These are phyloP conservation scores for Catenaria anguillulae DNA, from an alignment of 371 early-diverging fungal species.

Conservation along the genomic window DNA sequence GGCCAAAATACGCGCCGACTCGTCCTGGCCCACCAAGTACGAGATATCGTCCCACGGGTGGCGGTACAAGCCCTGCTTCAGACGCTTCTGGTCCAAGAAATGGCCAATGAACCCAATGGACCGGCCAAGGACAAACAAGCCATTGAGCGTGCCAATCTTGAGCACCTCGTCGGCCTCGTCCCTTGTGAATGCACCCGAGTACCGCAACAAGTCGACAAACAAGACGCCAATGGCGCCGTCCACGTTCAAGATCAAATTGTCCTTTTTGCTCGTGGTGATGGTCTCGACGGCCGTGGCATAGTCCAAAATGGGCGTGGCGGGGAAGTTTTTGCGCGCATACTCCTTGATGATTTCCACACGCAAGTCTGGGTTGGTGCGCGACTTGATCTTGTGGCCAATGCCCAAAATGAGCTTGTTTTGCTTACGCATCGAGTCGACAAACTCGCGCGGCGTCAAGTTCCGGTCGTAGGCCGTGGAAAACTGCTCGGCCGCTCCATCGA, in stretches of 20 bases:
- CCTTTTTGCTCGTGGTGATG: slow-evolving; percentile 94
- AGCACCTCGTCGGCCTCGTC: slow-evolving; percentile 95
- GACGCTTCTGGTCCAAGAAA: slow-evolving; percentile 89
- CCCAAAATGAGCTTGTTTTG: slow-evolving; percentile 86
- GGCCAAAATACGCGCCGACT: slow-evolving; percentile 2
- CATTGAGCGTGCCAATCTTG: slow-evolving; percentile 90
- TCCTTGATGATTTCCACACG: slow-evolving; percentile 88
- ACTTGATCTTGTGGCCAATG: slow-evolving; percentile 98
- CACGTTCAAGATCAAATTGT: slow-evolving; percentile 92
- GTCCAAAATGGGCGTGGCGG: slow-evolving; percentile 68
- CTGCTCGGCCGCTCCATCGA: slow-evolving; percentile 80
- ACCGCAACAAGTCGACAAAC: slow-evolving; percentile 86
- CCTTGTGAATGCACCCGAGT: slow-evolving; percentile 78
- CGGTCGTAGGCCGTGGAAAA: slow-evolving; percentile 83
- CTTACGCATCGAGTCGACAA: slow-evolving; percentile 79
- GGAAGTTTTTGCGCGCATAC: slow-evolving; percentile 80
- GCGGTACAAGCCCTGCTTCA: slow-evolving; percentile 93
- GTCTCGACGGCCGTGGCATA: slow-evolving; percentile 88
- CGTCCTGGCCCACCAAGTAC: slow-evolving; percentile 34
- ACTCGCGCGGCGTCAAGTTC: slow-evolving; percentile 73
- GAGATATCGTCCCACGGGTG: slow-evolving; percentile 98
- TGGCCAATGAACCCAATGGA: slow-evolving; percentile 94
- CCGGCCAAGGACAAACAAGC: slow-evolving; percentile 89
- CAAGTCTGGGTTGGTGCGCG: slow-evolving; percentile 93
- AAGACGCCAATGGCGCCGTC: slow-evolving; percentile 92